These are phyloP conservation scores for Plasmodium inui DNA, from an alignment of 169 alveolate species.

Conservation along the genomic window DNA sequence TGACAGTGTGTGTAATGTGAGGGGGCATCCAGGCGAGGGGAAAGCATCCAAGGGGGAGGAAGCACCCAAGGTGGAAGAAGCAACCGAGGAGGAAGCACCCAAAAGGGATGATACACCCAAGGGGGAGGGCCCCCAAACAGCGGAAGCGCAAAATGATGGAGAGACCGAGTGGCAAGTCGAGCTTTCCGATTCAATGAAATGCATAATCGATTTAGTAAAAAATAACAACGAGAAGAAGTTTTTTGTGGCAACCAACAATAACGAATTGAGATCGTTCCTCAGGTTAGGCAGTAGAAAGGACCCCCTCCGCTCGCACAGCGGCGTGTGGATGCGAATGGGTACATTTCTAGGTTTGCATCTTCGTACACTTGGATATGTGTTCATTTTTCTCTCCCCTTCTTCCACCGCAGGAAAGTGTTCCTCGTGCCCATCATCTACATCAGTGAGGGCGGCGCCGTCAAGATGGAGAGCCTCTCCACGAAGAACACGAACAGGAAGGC, in stretches of 20 bases:
- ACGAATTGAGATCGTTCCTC: conserved; percentile 20
- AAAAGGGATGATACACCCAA: neutral
- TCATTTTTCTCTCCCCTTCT: neutral
- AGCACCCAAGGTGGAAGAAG: neutral
- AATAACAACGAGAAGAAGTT: conserved; percentile 70
- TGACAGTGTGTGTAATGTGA: conserved; percentile 35
- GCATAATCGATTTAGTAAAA: conserved; percentile 69
- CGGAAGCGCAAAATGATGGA: neutral
- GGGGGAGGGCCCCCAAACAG: too few species aligned
- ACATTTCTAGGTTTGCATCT: neutral
- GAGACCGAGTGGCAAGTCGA: neutral
- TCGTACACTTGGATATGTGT: neutral
- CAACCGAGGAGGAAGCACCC: neutral
- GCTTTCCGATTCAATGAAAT: conserved; percentile 56
- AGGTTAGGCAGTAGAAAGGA: neutral
- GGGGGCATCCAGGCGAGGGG: neutral
- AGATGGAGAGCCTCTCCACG: conserved; percentile 45
- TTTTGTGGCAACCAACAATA: conserved; percentile 58
- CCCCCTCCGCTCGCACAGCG: neutral
- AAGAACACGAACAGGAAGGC: conserved; percentile 26
- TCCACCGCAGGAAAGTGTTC: conserved; percentile 31
- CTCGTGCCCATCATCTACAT: conserved; percentile 59
- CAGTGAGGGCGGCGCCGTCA: conserved; percentile 51
- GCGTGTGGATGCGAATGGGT: neutral
- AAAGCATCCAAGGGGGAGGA: neutral